Evolutionary conservation across 2,329 filamentous ascomycete genomes (phyloP).

Genomic region (Truncatella angustata): DNA sequence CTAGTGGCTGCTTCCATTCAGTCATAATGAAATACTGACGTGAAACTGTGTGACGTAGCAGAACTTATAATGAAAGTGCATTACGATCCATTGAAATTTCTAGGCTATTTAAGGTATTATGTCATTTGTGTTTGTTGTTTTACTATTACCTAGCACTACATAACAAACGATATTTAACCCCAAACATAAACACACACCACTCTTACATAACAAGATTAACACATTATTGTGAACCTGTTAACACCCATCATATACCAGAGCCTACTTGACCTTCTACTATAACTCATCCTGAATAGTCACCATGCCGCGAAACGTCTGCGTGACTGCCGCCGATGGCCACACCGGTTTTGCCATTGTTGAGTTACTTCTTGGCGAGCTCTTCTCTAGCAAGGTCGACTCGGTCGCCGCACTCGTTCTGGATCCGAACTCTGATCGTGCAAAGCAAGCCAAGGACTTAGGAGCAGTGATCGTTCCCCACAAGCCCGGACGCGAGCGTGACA

Average conservation of each 20-base stretch:
- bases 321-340: conserved; percentile 48
- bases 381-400: conserved; percentile 38
- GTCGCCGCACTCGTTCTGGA: conserved; percentile 41
- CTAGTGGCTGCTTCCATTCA: neutral
- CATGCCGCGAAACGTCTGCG: conserved; percentile 47
- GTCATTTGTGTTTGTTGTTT: too few relatives aligned
- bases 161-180: too few relatives aligned
- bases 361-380: conserved; percentile 43
- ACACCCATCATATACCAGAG: neutral
- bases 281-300: neutral
- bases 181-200: too few relatives aligned
- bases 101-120: too few relatives aligned
- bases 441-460: conserved; percentile 40
- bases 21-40: neutral
- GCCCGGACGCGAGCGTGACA: conserved; percentile 36
- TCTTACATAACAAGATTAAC: too few relatives aligned
- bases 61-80: too few relatives aligned
- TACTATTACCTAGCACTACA: too few relatives aligned
- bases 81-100: too few relatives aligned
- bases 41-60: too few relatives aligned
- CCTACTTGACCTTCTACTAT: neutral
- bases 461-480: conserved; percentile 40
- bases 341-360: conserved; percentile 51
- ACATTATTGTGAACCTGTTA: too few relatives aligned
- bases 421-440: conserved; percentile 32